These are phyloP conservation scores for Alternaria burnsii DNA, from an alignment of 2,329 filamentous ascomycete species.

Conservation along the genomic window DNA sequence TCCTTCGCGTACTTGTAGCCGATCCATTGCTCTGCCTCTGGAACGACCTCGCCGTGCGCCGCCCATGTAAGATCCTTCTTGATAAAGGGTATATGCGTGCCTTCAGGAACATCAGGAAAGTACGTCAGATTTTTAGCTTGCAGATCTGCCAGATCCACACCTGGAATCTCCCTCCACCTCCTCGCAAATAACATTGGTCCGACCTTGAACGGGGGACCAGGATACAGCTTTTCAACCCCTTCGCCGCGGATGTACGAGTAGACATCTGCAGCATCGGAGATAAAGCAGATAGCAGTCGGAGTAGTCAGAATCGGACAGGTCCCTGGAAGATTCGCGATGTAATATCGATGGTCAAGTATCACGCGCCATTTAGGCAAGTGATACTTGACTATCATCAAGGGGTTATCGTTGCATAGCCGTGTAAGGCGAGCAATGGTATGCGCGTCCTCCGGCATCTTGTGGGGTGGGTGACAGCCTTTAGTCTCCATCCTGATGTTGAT, in stretches of 20 bases:
- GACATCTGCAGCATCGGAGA: too few species aligned
- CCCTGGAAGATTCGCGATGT: too few species aligned
- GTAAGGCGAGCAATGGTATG: background rate
- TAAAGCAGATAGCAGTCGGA: background rate
- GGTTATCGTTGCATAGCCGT: background rate
- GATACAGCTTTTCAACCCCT: too few species aligned
- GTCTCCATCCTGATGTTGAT: background rate
- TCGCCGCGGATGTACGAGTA: too few species aligned
- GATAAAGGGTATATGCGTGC: background rate
- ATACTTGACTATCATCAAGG: background rate
- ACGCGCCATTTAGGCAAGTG: background rate
- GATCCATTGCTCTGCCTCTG: background rate
- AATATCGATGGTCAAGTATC: too few species aligned
- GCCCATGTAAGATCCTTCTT: background rate
- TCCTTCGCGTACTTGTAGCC: background rate
- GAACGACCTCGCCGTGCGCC: background rate
- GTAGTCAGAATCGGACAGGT: too few species aligned
- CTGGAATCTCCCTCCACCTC: too few species aligned
- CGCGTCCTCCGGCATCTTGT: background rate
- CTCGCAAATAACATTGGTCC: too few species aligned
- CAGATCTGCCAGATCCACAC: accelerated
- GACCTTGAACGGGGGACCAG: too few species aligned
- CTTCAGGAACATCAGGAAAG: background rate
- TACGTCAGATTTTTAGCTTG: background rate
- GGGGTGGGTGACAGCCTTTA: too few species aligned